These are phyloP conservation scores for Vanilla planifolia DNA, from an alignment of 106 monocot species.

Conservation along the genomic window DNA sequence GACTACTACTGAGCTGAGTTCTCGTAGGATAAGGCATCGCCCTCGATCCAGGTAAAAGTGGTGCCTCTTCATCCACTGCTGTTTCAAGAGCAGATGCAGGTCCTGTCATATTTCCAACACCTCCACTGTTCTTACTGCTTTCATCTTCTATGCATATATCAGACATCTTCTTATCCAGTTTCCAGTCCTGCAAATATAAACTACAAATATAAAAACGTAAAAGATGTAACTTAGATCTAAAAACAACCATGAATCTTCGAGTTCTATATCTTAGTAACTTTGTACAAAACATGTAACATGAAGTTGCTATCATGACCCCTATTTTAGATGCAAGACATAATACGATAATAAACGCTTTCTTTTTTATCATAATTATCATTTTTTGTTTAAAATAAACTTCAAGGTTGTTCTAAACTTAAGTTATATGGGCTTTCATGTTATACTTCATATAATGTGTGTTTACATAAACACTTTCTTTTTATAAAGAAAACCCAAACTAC, in stretches of 20 bases:
- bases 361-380: no score
- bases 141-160: conserved; percentile 23
- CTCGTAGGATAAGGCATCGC: conserved; percentile 10
- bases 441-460: no score
- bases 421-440: no score
- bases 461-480: no score
- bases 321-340: no score
- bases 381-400: no score
- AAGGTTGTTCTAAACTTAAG: no score
- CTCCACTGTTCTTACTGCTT: conserved; percentile 1
- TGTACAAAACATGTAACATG: not conserved
- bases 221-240: no score
- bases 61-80: conserved; percentile 62
- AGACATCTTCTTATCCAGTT: conserved; percentile 51
- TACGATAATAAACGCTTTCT: no score
- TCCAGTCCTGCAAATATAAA: conserved; percentile 43
- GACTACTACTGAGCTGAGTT: not conserved
- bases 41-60: conserved; percentile 24
- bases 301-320: not conserved
- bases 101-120: not conserved
- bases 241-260: not conserved
- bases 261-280: not conserved
- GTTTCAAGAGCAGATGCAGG: conserved; percentile 9
- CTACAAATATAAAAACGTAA: not conserved
- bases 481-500: no score